Evolutionary conservation across 2,329 filamentous ascomycete genomes (phyloP).

Genomic region (Penicillium glabrum): DNA sequence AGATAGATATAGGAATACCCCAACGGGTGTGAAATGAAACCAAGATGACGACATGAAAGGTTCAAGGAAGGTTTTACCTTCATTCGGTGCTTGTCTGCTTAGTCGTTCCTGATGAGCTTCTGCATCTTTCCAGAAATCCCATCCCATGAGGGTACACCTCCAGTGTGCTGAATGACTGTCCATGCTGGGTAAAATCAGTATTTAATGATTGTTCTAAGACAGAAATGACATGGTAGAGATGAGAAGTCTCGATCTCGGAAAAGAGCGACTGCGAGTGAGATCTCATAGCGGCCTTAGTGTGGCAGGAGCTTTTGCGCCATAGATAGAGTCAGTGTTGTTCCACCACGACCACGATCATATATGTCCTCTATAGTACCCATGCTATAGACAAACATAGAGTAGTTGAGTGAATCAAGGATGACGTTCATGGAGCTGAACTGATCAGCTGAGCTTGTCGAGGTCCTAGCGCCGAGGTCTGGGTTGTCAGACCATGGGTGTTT

Average conservation of each 20-base stretch:
- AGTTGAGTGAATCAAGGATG: not conserved
- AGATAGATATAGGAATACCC: not conserved
- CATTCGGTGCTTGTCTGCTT: slow-evolving; percentile 8
- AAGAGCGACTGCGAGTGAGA: not conserved
- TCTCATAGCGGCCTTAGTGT: not conserved
- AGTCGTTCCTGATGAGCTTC: slow-evolving; percentile 12
- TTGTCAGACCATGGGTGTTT: not conserved
- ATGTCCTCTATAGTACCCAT: not conserved
- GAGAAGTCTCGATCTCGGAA: not conserved
- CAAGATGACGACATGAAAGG: not conserved
- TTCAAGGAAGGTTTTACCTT: not conserved
- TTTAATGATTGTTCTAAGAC: not conserved
- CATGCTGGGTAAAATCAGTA: slow-evolving; percentile 3
- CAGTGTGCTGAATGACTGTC: slow-evolving; percentile 25
- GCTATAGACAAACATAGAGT: not conserved
- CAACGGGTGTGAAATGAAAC: not conserved
- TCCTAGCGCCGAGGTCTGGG: not conserved
- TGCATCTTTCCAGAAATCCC: slow-evolving; percentile 30
- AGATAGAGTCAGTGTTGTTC: not conserved
- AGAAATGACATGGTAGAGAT: not conserved
- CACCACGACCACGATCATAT: not conserved
- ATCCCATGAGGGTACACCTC: slow-evolving; percentile 26
- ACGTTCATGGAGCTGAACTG: not conserved
- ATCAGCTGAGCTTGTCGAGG: slow-evolving; percentile 1
- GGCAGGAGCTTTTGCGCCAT: not conserved